Conservation (phyloP, 805 yeast genomes). For the Candida incommunis region DNA sequence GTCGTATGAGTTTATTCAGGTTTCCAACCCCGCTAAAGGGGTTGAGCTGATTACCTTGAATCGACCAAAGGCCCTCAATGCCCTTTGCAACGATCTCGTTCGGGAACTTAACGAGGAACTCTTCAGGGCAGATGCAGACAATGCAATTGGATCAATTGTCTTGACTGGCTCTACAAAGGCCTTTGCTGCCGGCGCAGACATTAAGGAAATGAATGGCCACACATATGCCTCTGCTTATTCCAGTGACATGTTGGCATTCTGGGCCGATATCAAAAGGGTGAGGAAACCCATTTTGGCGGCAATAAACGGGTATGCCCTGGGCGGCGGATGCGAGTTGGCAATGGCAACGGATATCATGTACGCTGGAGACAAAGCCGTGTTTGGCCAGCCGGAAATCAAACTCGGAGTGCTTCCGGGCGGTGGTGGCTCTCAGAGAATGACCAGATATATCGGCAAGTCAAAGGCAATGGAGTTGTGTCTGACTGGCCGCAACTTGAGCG, state of each 20-base stretch:
- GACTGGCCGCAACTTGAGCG: constrained; percentile 32
- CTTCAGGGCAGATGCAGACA: constrained; percentile 23
- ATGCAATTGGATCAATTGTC: constrained; percentile 31
- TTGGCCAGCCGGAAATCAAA: constrained; percentile 43
- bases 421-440: constrained; percentile 40
- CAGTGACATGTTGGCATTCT: constrained; percentile 24
- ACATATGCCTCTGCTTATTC: constrained; percentile 24
- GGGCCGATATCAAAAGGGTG: constrained; percentile 26
- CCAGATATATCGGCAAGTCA: constrained; percentile 34
- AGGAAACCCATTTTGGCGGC: constrained; percentile 40
- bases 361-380: constrained; percentile 32
- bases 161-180: constrained; percentile 33
- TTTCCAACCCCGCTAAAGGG: constrained; percentile 26
- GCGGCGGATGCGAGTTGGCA: constrained; percentile 45
- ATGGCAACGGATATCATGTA: constrained; percentile 39
- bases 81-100: constrained; percentile 25
- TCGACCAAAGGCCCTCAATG: constrained; percentile 33
- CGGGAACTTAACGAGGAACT: constrained; percentile 26
- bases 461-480: constrained; percentile 35
- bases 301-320: constrained; percentile 40
- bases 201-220: constrained; percentile 33
- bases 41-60: constrained; percentile 27
- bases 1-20: constrained; percentile 24
- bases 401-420: constrained; percentile 33
- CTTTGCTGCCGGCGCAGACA: constrained; percentile 45